Evolutionary conservation across 768 basidiomycete species (phyloP).

Genomic region (Mycena floridula): DNA sequence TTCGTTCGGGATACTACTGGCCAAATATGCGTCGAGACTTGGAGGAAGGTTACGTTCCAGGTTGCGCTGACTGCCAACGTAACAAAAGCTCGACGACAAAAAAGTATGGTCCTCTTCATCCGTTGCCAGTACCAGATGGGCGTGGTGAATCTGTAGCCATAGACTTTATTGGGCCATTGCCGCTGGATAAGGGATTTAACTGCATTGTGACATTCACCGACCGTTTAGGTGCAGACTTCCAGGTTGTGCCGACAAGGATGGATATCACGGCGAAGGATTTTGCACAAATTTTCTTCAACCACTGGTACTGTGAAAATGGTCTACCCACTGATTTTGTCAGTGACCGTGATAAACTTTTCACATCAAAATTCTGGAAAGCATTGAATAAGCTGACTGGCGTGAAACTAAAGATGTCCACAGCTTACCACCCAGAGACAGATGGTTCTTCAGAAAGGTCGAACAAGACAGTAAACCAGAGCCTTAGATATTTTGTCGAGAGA

Average conservation of each 20-base stretch:
- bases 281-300: constrained; percentile 12
- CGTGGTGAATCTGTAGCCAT: constrained; percentile 5
- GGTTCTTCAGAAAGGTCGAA: constrained; percentile 18
- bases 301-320: constrained; percentile 21
- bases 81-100: neutral
- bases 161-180: constrained; percentile 15
- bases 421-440: too few species aligned
- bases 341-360: constrained; percentile 25
- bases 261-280: constrained; percentile 7
- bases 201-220: constrained; percentile 16
- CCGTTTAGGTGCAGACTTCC: constrained; percentile 12
- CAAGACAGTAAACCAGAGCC: constrained; percentile 14
- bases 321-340: constrained; percentile 17
- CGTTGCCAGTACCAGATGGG: constrained; percentile 1
- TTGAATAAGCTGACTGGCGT: too few species aligned
- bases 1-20: too few species aligned
- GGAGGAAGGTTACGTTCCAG: neutral
- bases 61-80: neutral
- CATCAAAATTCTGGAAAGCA: constrained; percentile 22
- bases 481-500: constrained; percentile 10
- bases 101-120: constrained; percentile 1
- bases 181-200: constrained; percentile 15
- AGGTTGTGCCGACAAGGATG: constrained; percentile 4
- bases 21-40: neutral
- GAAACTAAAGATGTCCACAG: too few species aligned